Evolutionary conservation across 352 stramenopile species (phyloP), one percentile per base, ranked within the genome.

Genomic region (Phytophthora quininea): DNA sequence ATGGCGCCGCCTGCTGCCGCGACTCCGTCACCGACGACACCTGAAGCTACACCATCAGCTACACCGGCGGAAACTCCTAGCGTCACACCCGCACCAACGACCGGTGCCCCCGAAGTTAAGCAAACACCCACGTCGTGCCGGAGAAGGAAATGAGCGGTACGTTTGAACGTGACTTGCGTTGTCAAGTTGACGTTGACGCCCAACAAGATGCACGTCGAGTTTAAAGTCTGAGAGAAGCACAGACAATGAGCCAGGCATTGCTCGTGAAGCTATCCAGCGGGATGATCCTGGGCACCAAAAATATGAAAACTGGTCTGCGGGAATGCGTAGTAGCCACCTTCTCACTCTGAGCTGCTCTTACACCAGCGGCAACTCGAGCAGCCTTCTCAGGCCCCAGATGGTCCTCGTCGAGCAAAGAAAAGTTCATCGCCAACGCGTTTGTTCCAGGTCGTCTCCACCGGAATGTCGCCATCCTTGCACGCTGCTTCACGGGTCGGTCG

Each of bases 371-470:
- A 43, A 14, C 12, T 46, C 38, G 38, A 46, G 38, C 4, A 67
- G 56, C 15, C 38, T 71, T 71, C 64, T 62, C 50, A 71, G 62
- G 43, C 45, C 29, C 64, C 64, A 71, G 57, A 30, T 71, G 64
- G 57, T 49, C 43, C 12, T 19, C 3, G 15, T 29, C 12, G 12
- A n/a, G 12, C 15, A n/a, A 49, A 24, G 29, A 49, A 49, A n/a
- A 3, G 43, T 49, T n/a, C 43, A 49, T 29, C 29, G 43, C 43
- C 12, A 49, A 29, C 6, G 12, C 15, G 35, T 6, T 40, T 11
- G 35, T 11, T 6, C 10, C 10, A 40, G 35, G 35, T 24, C 19
- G 19, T 49, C 15, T n/a, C 14, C 14, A 49, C 6, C 43, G 15
- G 43, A 49, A 49, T 24, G 9, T n/a, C 43, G 9, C 15, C 19